A percentile compares a stretch with the other conserved stretches of the same genome.
phyloP scores from a whole-genome alignment of 306 rosid genomes.

The Calophaca sinica region DNA sequence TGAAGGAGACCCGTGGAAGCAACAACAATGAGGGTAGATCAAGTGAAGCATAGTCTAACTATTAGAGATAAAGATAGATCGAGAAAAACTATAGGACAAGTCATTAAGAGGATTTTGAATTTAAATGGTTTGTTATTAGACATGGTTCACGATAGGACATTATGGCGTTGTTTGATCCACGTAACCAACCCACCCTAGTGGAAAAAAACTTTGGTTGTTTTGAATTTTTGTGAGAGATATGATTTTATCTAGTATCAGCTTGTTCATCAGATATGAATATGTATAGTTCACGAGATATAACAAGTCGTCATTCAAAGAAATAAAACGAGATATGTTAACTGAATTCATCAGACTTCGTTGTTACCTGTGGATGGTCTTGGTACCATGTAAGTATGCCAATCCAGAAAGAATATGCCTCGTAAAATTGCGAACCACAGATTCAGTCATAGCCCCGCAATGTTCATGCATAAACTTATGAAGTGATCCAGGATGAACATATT shows the following conservation, averaged over 20 bases:
- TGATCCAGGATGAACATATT: slow-evolving; percentile 89
- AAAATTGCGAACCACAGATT: slow-evolving; percentile 85
- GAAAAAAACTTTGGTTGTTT: not conserved
- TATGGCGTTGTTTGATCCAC: not conserved
- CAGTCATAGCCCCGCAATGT: slow-evolving; percentile 75
- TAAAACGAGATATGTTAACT: slow-evolving; percentile 3
- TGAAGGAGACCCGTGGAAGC: not conserved
- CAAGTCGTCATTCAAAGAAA: slow-evolving; percentile 23
- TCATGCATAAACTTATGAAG: slow-evolving; percentile 78
- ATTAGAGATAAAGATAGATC: not conserved
- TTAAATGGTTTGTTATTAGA: not conserved
- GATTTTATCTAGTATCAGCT: slow-evolving; percentile 24
- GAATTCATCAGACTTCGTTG: slow-evolving; percentile 36
- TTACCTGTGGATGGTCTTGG: slow-evolving; percentile 87
- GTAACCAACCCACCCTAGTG: not conserved
- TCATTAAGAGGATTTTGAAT: not conserved
- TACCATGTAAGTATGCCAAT: slow-evolving; percentile 79
- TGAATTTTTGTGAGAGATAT: not conserved
- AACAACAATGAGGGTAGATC: slow-evolving; percentile 4
- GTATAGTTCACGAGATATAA: slow-evolving; percentile 9
- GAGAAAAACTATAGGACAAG: not conserved
- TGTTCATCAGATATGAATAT: slow-evolving; percentile 27
- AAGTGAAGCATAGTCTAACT: not conserved
- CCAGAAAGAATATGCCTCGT: slow-evolving; percentile 86
- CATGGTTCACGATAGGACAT: not conserved